Evolutionary conservation across 768 basidiomycete genomes (phyloP).

Genomic region (Tylopilus vinaceipallidus): DNA sequence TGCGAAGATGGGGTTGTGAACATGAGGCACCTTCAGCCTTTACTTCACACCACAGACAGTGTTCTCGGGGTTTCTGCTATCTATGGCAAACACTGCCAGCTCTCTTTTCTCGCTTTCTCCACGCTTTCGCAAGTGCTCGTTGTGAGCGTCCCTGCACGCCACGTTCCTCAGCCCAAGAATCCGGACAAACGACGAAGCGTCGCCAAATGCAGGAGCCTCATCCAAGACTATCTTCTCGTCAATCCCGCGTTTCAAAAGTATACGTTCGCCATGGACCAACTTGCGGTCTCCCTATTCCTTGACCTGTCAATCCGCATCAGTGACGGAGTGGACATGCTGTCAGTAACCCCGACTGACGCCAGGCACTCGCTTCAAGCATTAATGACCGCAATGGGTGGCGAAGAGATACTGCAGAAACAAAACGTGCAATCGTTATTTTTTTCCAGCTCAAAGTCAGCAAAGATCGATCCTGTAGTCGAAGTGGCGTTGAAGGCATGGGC

Average conservation of each 20-base stretch:
- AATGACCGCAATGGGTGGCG: constrained; percentile 40
- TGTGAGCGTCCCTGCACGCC: constrained; percentile 29
- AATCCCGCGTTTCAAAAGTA: constrained; percentile 31
- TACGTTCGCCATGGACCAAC: constrained; percentile 47
- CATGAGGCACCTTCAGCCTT: constrained; percentile 21
- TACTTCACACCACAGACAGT: constrained; percentile 27
- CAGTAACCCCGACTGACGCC: constrained; percentile 15
- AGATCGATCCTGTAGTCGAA: constrained; percentile 3
- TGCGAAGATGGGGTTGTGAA: constrained; percentile 28
- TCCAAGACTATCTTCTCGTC: constrained; percentile 35
- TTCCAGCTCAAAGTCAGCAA: constrained; percentile 17
- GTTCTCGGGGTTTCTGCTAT: constrained; percentile 43
- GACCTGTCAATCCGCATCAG: constrained; percentile 38
- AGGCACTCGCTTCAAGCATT: constrained; percentile 37
- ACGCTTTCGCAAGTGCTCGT: constrained; percentile 35
- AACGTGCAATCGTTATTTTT: constrained; percentile 33
- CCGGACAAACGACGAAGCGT: constrained; percentile 1
- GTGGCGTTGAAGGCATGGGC: constrained; percentile 46
- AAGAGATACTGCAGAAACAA: constrained; percentile 24
- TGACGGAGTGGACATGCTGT: constrained; percentile 42
- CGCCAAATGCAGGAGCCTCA: constrained; percentile 15
- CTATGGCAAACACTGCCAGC: constrained; percentile 34
- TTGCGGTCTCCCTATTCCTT: constrained; percentile 38
- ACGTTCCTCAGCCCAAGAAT: not conserved
- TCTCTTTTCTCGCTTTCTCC: constrained; percentile 42